Percentiles rank a stretch among this genome's conserved stretches.
These are phyloP conservation scores for Aspergillus affinis DNA, from an alignment of 495 filamentous ascomycete genomes.

Conservation along the genomic window DNA sequence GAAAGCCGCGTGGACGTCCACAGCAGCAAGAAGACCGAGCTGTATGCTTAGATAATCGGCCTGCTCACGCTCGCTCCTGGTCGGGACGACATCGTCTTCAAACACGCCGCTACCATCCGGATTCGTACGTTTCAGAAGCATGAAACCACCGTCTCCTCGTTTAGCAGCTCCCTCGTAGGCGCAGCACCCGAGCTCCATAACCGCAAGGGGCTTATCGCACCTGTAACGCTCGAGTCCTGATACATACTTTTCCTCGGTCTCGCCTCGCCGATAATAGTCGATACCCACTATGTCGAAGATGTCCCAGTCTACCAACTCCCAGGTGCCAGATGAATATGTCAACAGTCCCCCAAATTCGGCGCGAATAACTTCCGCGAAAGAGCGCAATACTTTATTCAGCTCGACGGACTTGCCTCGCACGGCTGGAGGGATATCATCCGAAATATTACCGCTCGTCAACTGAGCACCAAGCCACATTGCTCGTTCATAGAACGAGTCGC, in stretches of 20 bases:
- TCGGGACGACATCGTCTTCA: conserved; percentile 10
- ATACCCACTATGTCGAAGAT: conserved; percentile 15
- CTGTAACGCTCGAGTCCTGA: conserved; percentile 5
- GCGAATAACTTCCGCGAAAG: background rate
- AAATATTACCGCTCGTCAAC: background rate
- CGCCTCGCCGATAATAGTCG: conserved; percentile 13
- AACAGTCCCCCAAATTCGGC: background rate
- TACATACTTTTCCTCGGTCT: conserved; percentile 11
- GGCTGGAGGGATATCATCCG: background rate
- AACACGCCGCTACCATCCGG: conserved; percentile 12
- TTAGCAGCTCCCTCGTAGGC: conserved; percentile 15
- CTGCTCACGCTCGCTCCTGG: conserved; percentile 12
- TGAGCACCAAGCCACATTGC: conserved; percentile 5
- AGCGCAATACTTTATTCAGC: background rate
- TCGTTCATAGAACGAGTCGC: conserved; percentile 9
- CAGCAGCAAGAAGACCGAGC: conserved; percentile 7
- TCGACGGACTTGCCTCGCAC: background rate
- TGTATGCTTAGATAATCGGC: conserved; percentile 10
- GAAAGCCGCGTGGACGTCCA: conserved; percentile 9
- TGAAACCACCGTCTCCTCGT: conserved; percentile 12
- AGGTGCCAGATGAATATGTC: conserved; percentile 12
- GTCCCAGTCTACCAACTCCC: conserved; percentile 15
- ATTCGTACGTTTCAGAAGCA: conserved; percentile 12
- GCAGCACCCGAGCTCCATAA: conserved; percentile 18
- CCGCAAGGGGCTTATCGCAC: conserved; percentile 11